Base-by-base conservation (phyloP, 805 yeast species). In the Saccharomycopsis fodiens region DNA sequence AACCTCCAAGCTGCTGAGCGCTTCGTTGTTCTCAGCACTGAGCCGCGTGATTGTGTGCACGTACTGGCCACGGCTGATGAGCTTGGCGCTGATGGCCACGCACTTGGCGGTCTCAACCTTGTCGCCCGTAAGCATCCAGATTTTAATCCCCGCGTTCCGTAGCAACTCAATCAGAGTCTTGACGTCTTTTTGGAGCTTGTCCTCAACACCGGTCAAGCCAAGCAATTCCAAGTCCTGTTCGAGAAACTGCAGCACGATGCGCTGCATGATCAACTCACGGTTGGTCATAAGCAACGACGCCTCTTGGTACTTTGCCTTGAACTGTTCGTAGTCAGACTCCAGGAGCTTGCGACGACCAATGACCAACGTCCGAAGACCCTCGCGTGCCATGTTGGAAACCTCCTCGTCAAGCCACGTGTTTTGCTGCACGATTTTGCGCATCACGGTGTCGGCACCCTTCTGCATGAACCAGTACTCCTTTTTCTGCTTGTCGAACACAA, bases 41-140 rank as follows among this genome's bases (percentile, higher is more conserved):
- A 85, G 60, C 52, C 78, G 82, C 2, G 95, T 84, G 29, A 93
- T 74, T 1, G 88, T 80, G 59, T 89, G 96, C 20, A 93, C 88
- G 55, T 82, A 83, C 64, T 93, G 98, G 3, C 98, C 98, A 53
- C 97, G 76, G 1, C 95, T 74, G 23, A 93, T 91, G 42, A 93
- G 74, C 57, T 89, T 82, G 27, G 97, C 93, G 61, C 96, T 85
- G n/a, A 94, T 85, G 17, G 97, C 88, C 34, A 93, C 97, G 72
- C 98, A 93, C 50, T 88, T 78, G 1, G 98, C 98, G 0, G 99
- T 93, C 65, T 93, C 99, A 4, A 93, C 97, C 61, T 93, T 93
- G 62, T 93, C 99, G 54, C 99, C 99, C 0, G 99, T 93, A 40
- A 93, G 68, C 98, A 93, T 94, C 99, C 99, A 93, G 42, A 93